Evolutionary conservation across 495 filamentous ascomycete species (phyloP).

Genomic region (Xylaria acuta): DNA sequence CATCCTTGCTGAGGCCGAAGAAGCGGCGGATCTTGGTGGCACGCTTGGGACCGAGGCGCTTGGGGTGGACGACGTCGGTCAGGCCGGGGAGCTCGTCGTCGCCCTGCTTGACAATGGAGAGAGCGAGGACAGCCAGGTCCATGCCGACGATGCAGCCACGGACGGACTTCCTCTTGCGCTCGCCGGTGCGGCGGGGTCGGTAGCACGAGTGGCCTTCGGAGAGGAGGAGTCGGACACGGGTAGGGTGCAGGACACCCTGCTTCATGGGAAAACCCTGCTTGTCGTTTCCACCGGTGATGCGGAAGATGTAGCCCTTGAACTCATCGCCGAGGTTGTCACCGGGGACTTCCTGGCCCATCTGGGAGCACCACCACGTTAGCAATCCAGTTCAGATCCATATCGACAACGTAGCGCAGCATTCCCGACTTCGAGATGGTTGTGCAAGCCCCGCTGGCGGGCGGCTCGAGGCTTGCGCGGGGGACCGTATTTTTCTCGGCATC

Average conservation of each 20-base stretch:
- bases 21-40: conserved; percentile 99
- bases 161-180: conserved; percentile 98
- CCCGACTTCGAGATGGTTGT: conserved; percentile 5
- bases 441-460: not conserved
- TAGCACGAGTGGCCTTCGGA: conserved; percentile 95
- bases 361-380: conserved; percentile 38
- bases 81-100: conserved; percentile 91
- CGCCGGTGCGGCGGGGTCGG: conserved; percentile 93
- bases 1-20: conserved; percentile 99
- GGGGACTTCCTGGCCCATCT: conserved; percentile 96
- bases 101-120: conserved; percentile 96
- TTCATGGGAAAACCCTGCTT: conserved; percentile 99
- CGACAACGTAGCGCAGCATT: not conserved
- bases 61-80: conserved; percentile 95
- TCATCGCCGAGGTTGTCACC: conserved; percentile 95
- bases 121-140: conserved; percentile 91
- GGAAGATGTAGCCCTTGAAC: conserved; percentile 98
- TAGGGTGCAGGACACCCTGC: conserved; percentile 98
- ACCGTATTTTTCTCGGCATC: conserved; percentile 10
- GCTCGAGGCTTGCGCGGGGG: not conserved
- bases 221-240: conserved; percentile 94
- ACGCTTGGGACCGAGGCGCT: conserved; percentile 97
- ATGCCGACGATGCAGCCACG: conserved; percentile 96
- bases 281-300: conserved; percentile 99
- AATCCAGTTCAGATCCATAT: conserved; percentile 20